phyloP scores from a whole-genome alignment of 805 yeast species.

The Suhomyces emberorum region DNA sequence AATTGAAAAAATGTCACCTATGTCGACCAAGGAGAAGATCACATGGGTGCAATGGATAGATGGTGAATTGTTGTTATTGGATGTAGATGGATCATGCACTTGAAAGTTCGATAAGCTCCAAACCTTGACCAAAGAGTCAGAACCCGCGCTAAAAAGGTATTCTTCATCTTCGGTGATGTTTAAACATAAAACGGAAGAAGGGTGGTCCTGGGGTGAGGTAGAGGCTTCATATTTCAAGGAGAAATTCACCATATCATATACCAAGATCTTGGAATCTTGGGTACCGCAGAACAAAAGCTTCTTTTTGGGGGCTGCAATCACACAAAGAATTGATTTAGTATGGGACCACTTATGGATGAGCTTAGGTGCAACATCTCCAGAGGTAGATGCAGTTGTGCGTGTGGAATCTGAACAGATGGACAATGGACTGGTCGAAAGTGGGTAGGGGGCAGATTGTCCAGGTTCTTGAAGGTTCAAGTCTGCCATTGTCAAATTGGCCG shows the following conservation, averaged over 20 bases:
- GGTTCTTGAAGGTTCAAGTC: constrained; percentile 5
- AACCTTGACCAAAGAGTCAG: constrained; percentile 83
- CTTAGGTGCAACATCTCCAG: constrained; percentile 3
- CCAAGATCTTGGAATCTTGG: constrained; percentile 75
- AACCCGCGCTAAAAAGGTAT: constrained; percentile 76
- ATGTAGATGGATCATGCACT: neutral
- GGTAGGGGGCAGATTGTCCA: neutral
- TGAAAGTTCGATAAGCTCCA: constrained; percentile 58
- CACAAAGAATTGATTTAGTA: constrained; percentile 68
- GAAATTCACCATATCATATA: constrained; percentile 65
- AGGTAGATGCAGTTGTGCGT: neutral
- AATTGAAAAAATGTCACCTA: constrained; percentile 89
- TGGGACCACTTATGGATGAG: constrained; percentile 70
- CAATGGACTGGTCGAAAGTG: neutral
- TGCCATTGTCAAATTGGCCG: constrained; percentile 18
- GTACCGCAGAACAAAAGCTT: constrained; percentile 82
- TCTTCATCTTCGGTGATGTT: constrained; percentile 52
- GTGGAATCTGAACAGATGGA: constrained; percentile 5
- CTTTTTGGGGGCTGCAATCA: constrained; percentile 55
- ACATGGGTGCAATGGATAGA: constrained; percentile 50
- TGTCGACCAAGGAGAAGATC: constrained; percentile 78
- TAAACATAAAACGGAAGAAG: constrained; percentile 73
- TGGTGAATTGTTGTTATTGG: constrained; percentile 7
- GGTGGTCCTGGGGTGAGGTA: constrained; percentile 49
- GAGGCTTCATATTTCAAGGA: constrained; percentile 47